Evolutionary conservation across 1,139 yeast species (phyloP).

Genomic region (Yamadazyma diospyri): DNA sequence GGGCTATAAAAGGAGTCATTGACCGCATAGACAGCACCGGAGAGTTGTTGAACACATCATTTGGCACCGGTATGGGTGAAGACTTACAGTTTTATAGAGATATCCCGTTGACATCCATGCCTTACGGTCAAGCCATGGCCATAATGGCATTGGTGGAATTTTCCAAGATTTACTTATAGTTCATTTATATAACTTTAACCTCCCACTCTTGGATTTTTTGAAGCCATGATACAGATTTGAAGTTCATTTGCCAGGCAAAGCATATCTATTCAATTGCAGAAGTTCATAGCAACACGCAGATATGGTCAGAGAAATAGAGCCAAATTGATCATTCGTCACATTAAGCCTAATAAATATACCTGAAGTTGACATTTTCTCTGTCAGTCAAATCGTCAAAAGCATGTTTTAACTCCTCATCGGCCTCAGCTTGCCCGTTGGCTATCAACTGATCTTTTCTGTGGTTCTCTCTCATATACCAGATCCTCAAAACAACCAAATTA

Average conservation of each 20-base stretch:
- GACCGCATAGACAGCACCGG: conserved; percentile 23
- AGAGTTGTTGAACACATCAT: conserved; percentile 28
- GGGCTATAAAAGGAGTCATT: conserved; percentile 26
- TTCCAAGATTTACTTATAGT: conserved; percentile 17
- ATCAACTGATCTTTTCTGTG: conserved; percentile 17
- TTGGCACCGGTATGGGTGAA: conserved; percentile 33
- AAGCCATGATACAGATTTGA: too few relatives aligned
- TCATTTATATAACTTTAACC: too few relatives aligned
- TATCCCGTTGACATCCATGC: conserved; percentile 31
- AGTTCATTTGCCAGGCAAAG: too few relatives aligned
- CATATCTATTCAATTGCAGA: too few relatives aligned
- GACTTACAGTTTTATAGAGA: conserved; percentile 27
- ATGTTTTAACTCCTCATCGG: conserved; percentile 17
- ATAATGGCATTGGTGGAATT: conserved; percentile 31
- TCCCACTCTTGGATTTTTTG: too few relatives aligned
- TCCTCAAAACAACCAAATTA: conserved; percentile 20
- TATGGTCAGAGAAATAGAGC: too few relatives aligned
- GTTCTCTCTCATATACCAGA: conserved; percentile 22
- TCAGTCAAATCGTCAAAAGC: conserved; percentile 37
- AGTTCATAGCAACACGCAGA: too few relatives aligned
- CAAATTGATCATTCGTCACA: too few relatives aligned
- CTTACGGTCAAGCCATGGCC: conserved; percentile 36
- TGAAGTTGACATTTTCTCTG: conserved; percentile 31
- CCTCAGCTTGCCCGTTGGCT: conserved; percentile 11
- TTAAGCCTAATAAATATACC: conserved; percentile 24